Percentiles rank a stretch among this genome's conserved stretches.
phyloP scores from a whole-genome alignment of 441 rosid species.

The Isatis lusitanica region DNA sequence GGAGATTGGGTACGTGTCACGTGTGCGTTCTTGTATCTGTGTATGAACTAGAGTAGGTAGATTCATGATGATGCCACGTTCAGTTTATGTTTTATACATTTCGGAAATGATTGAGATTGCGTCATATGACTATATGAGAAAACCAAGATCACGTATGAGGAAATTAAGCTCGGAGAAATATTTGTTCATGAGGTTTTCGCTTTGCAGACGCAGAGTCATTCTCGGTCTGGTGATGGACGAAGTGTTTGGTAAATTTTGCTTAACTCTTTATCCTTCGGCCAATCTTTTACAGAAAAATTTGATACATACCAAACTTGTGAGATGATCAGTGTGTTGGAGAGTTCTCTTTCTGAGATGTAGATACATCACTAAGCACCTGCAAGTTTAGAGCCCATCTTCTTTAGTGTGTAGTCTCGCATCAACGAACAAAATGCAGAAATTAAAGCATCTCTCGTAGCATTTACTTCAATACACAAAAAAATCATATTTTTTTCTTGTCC shows the following conservation, averaged over 20 bases:
- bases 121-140: neutral
- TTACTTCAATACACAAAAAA: conserved; percentile 23
- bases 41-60: neutral
- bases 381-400: neutral
- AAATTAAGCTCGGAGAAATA: neutral
- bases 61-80: too few relatives aligned
- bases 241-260: conserved; percentile 63
- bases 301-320: neutral
- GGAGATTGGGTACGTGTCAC: too few relatives aligned
- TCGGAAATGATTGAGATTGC: neutral
- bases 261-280: neutral
- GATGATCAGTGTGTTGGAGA: too few relatives aligned
- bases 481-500: too few relatives aligned
- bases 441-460: conserved; percentile 70
- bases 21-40: neutral
- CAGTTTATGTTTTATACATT: too few relatives aligned
- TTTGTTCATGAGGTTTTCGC: too few relatives aligned
- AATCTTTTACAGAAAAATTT: neutral
- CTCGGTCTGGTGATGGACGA: conserved; percentile 81
- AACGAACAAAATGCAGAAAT: neutral
- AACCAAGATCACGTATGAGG: neutral
- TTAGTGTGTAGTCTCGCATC: neutral
- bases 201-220: conserved; percentile 27
- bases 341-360: neutral
- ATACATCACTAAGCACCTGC: too few relatives aligned